Base-by-base conservation (phyloP, 2,329 filamentous ascomycete genomes). In the Pseudogymnoascus sp. region DNA sequence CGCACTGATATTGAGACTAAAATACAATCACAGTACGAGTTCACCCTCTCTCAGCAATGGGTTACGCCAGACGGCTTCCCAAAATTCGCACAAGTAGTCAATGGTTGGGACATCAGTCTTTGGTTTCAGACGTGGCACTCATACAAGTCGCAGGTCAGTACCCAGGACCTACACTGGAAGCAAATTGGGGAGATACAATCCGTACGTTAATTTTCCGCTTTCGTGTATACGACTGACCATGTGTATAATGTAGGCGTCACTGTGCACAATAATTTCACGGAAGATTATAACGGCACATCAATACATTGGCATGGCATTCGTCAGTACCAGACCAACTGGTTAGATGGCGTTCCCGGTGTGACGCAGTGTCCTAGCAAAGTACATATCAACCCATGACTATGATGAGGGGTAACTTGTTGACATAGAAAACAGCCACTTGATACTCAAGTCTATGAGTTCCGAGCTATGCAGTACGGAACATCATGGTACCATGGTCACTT, bases 401-500 rank as follows among this genome's bases (percentile, higher is more conserved):
- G 33, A 35, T 35, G 33, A 14, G 11, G 33, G 33, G 11, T 14
- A 14, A 35, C 33, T 35, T 35, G 33, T 35, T 35, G 33, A 35
- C 33, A 35, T 35, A 35, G 33, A 35, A 35, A 35, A 12, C 75
- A 83, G 0, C 81, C 82, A 0, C 82, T 68, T 11, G 31, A 62
- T n/a, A 67, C 66, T n/a, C 71, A 72, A 56, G 71, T 68, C 11
- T 73, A 73, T 46, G 63, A 60, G 2, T 73, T 73, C 65, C 63
- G 66, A 35, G 70, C 71, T 10, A 65, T 65, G 53, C 63, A 69
- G 4, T 73, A 84, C 71, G 82, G 85, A 8, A 75, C 79, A 0
- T 77, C 77, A 2, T 86, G 82, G 82, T 87, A 87, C 62, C 86
- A 88, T 70, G 84, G 81, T 1, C 85, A 88, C 70, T 83, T 83